Conservation (phyloP, 164 flowering plant species). For the Umbellularia californica region DNA sequence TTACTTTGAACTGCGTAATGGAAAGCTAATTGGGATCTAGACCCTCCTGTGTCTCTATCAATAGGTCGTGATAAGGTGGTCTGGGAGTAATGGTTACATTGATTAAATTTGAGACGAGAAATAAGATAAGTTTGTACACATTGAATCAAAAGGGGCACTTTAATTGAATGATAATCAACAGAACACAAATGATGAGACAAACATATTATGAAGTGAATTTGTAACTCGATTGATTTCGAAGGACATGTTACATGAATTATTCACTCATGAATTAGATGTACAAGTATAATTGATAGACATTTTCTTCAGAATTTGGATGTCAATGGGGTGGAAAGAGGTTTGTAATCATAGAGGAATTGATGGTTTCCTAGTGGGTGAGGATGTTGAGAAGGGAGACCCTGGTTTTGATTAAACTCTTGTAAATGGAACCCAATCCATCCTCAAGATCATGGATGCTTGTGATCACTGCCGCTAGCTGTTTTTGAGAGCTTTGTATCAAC, state of each 20-base stretch:
- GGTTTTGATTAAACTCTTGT: constrained; percentile 49
- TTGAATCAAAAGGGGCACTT: not conserved
- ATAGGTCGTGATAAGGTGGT: too few relatives aligned
- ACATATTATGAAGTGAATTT: not conserved
- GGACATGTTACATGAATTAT: not conserved
- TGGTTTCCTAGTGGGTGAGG: constrained; percentile 5
- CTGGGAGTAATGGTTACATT: not conserved
- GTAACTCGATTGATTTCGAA: not conserved
- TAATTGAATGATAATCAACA: not conserved
- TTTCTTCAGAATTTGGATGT: constrained; percentile 5
- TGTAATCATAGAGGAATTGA: not conserved
- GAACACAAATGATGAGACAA: not conserved
- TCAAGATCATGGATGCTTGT: constrained; percentile 40
- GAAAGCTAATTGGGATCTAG: too few relatives aligned
- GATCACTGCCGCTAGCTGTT: constrained; percentile 48
- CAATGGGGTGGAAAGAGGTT: not conserved
- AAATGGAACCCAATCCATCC: constrained; percentile 41
- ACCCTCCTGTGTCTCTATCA: too few relatives aligned
- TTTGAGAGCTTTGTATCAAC: constrained; percentile 24
- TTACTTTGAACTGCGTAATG: too few relatives aligned
- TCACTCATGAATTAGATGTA: not conserved
- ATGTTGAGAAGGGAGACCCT: constrained; percentile 47
- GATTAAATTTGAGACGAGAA: not conserved
- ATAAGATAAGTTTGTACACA: not conserved
- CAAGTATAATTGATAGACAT: not conserved